Base-by-base conservation (phyloP, 805 yeast genomes). In the Candida sakaeoensis region DNA sequence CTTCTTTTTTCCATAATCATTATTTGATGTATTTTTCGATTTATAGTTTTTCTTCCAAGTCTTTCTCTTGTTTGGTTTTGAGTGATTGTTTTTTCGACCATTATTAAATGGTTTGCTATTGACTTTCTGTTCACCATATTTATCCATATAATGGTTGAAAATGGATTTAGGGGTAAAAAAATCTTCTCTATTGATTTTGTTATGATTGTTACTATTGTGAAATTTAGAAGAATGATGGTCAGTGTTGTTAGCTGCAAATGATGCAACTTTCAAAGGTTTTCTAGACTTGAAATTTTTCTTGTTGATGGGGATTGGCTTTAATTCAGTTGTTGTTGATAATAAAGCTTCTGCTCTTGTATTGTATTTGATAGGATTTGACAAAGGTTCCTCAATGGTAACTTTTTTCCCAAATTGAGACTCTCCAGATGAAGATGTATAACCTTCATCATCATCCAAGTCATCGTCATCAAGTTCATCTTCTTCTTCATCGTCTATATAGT, bases 81-180 rank as follows among this genome's bases (percentile, higher is more conserved):
- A 3, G 13, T 26, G 39, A 18, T 36, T 27, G 33, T 36, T 33
- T 8, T 33, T 25, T 13, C 22, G 29, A 17, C 18, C 28, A 17
- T 23, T 17, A 13, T 33, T 14, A 6, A 17, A 37, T n/a, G 26
- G 37, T 27, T 45, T 48, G n/a, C n/a, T n/a, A 48, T 51, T 41
- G 54, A 59, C 46, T 54, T 64, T 55, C 48, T 68, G 57, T 64
- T 74, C 61, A 61, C 80, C 68, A 44, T 67, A 68, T 46, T 80
- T 79, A 47, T 79, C 87, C 83, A 83, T 75, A 55, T 80, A 83
- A 47, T 80, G 82, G 42, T 75, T 77, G 51, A 79, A 75, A 5
- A 80, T 82, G 18, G 89, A 78, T 40, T 83, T 84, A 2, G 93
- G 93, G 3, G 93, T 85, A 55, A 83, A 85, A 49, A 74, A 81